Evolutionary conservation across 2,329 filamentous ascomycete species (phyloP), one percentile per base, ranked within the genome.

Genomic region (Exophiala spinifera): DNA sequence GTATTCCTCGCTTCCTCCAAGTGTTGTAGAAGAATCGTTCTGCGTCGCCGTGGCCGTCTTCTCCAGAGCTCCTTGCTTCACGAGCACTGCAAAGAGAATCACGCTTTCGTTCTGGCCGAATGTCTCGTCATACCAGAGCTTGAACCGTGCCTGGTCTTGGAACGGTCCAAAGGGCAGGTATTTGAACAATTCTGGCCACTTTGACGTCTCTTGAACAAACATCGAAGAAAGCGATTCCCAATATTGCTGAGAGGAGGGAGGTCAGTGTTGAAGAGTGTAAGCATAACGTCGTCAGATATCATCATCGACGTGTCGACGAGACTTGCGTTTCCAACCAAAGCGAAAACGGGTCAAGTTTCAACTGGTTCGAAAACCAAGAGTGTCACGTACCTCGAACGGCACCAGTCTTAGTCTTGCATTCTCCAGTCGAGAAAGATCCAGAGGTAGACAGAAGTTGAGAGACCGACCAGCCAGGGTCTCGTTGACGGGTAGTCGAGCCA

Each of bases 361-460:
- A 25, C 7, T 25, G 10, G 4, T 23, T 19, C 13, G 19, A 39
- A 39, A 40, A 4, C n/a, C n/a, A 44, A 21, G 15, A 31, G 33
- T 28, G 8, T 19, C 21, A 34, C 53, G 31, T 13, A 47, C 43
- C 34, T 56, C 49, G 19, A 52, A 23, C 5, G 53, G 53, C 6
- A 56, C 31, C 10, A 56, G 34, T 25, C 37, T 56, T 8, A 56
- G 28, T 8, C 53, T 28, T 11, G 36, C 40, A 23, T 53, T 56
- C 33, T 56, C 19, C 19, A 56, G 44, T 21, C 33, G 40, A 8
- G 25, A 33, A 4, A 53, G 20, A 17, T 56, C 42, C 20, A 56
- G 21, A 13, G 53, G 53, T 10, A 52, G 37, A 15, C 36, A 47
- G 49, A 56, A 56, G 15, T 48, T 25, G 23, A 25, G 23, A 25